Conservation (phyloP, 2,329 filamentous ascomycete genomes). For the Talaromyces atroroseus region DNA sequence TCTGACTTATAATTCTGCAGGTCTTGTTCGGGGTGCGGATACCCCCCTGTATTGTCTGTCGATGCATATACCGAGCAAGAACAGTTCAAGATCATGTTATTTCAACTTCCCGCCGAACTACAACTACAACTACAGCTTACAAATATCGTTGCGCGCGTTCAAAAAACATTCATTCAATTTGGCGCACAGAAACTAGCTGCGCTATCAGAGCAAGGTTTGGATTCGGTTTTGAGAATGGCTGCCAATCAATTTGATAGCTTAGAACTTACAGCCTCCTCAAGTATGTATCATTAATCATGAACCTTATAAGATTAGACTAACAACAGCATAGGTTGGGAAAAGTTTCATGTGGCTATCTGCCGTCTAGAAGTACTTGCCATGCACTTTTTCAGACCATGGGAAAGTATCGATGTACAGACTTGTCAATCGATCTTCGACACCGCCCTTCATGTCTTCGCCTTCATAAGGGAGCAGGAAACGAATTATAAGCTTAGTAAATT, state of each 20-base stretch:
- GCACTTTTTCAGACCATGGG: slow-evolving; percentile 3
- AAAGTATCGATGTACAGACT: neutral
- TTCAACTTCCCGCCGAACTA: slow-evolving; percentile 1
- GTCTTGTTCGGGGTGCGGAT: neutral
- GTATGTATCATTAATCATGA: neutral
- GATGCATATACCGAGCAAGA: slow-evolving; percentile 2
- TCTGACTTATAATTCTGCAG: neutral
- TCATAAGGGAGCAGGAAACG: neutral
- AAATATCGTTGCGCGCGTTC: neutral
- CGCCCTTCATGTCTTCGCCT: neutral
- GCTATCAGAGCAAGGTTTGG: neutral
- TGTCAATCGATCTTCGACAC: neutral
- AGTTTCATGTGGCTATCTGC: neutral
- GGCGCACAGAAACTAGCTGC: neutral
- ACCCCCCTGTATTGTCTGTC: neutral
- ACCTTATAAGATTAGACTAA: neutral
- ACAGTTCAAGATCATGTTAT: neutral
- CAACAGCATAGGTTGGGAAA: neutral
- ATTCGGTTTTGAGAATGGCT: neutral
- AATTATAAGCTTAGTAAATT: neutral
- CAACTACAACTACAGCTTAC: neutral
- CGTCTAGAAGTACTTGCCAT: slow-evolving; percentile 3
- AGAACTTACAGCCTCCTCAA: neutral
- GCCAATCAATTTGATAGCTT: neutral
- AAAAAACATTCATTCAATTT: neutral